phyloP scores from a whole-genome alignment of 2,329 filamentous ascomycete genomes.

The Colletotrichum camelliae region DNA sequence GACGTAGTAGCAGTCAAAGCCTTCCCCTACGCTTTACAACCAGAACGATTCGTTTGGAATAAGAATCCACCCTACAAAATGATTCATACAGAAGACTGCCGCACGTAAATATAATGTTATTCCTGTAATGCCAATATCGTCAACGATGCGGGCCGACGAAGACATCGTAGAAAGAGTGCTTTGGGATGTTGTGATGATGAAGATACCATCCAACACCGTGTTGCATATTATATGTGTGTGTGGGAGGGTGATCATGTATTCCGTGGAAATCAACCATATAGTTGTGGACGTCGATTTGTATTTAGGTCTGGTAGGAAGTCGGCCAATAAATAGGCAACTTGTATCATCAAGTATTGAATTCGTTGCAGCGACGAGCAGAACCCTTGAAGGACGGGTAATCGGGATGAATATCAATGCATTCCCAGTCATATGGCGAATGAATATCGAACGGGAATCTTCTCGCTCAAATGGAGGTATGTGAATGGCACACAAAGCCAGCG shows the following conservation, averaged over 20 bases:
- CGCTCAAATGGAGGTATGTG: neutral
- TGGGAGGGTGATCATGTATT: neutral
- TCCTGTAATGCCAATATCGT: neutral
- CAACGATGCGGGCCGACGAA: neutral
- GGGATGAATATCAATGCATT: accelerated
- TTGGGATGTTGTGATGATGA: neutral
- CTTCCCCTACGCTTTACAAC: neutral
- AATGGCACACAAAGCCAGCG: neutral
- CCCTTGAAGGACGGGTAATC: neutral
- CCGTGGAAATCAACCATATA: neutral
- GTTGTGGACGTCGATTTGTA: neutral
- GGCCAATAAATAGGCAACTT: neutral
- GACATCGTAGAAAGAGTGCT: neutral
- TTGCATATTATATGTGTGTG: neutral
- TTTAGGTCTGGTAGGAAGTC: neutral
- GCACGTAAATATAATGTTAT: neutral
- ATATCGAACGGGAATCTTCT: neutral
- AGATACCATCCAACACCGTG: neutral
- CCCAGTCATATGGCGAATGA: neutral
- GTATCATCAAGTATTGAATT: neutral
- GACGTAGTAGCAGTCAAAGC: neutral
- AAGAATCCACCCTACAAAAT: neutral
- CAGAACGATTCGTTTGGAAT: neutral
- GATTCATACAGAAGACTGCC: neutral
- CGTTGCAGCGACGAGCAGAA: neutral